Evolutionary conservation across 345 rosid species (phyloP).

Genomic region (Angophora floribunda): DNA sequence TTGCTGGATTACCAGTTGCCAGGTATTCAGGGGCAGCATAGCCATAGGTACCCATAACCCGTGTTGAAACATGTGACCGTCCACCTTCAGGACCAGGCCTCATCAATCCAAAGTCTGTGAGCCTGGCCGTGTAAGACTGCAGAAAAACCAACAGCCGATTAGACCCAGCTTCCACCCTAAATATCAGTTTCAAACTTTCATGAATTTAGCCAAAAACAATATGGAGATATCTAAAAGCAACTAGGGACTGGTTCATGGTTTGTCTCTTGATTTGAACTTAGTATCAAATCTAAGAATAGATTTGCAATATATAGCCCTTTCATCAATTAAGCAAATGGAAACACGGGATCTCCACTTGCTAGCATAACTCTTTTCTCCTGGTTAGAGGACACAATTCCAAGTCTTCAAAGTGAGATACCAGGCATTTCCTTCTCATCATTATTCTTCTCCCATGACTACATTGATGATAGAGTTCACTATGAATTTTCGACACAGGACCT

Average conservation of each 20-base stretch:
- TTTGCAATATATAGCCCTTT: neutral
- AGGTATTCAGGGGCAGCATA: neutral
- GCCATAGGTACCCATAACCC: neutral
- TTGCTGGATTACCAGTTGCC: neutral
- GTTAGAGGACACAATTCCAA: neutral
- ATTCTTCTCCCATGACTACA: neutral
- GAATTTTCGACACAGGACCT: neutral
- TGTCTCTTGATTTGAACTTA: neutral
- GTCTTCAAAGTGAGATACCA: neutral
- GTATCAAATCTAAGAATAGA: neutral
- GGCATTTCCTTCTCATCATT: neutral
- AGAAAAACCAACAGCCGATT: neutral
- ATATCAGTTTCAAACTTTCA: neutral
- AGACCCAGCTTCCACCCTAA: neutral
- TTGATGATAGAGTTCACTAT: no score
- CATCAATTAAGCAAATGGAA: neutral
- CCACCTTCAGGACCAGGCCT: neutral
- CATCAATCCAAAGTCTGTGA: slow-evolving; percentile 1
- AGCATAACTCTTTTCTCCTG: neutral
- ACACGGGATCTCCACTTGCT: neutral
- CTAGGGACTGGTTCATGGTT: neutral
- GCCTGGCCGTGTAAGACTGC: neutral
- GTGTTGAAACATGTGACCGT: neutral
- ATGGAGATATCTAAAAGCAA: neutral
- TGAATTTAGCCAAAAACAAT: neutral